phyloP scores from a whole-genome alignment of 352 stramenopile genomes.

The Globisporangium mamillatum region DNA sequence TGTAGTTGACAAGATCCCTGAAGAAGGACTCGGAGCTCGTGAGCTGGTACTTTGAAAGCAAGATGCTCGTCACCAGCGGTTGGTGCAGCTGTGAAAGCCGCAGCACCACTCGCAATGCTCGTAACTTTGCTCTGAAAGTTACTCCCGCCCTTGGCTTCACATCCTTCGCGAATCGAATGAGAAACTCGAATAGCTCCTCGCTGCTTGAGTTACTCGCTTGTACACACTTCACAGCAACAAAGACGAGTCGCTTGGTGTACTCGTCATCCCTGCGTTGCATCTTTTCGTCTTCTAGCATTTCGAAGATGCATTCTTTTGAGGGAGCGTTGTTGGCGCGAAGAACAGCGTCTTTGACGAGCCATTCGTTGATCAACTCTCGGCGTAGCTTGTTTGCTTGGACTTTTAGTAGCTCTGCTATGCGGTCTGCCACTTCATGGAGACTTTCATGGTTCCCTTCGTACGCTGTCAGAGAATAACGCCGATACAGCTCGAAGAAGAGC shows the following conservation, averaged over 20 bases:
- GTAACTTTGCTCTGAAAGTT: slow-evolving; percentile 54
- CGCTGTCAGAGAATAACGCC: slow-evolving; percentile 34
- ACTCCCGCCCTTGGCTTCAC: slow-evolving; percentile 38
- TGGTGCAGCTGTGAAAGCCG: slow-evolving; percentile 27
- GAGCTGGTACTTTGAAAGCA: slow-evolving; percentile 22
- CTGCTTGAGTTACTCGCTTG: slow-evolving; percentile 18
- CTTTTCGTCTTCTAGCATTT: slow-evolving; percentile 28
- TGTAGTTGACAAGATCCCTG: slow-evolving; percentile 32
- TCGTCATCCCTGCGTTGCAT: slow-evolving; percentile 31
- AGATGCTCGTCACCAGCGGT: slow-evolving; percentile 18
- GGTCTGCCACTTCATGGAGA: slow-evolving; percentile 30
- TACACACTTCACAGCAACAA: slow-evolving; percentile 22
- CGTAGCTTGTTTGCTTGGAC: slow-evolving; percentile 26
- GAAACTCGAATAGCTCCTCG: slow-evolving; percentile 33
- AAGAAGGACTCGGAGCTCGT: slow-evolving; percentile 23
- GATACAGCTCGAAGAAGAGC: slow-evolving; percentile 45
- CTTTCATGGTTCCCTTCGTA: slow-evolving; percentile 24
- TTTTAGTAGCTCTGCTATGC: slow-evolving; percentile 29
- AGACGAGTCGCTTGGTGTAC: slow-evolving; percentile 32
- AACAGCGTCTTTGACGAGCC: slow-evolving; percentile 48
- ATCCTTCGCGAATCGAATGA: slow-evolving; percentile 45
- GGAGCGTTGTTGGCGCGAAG: slow-evolving; percentile 11
- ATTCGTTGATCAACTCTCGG: slow-evolving; percentile 43
- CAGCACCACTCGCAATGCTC: slow-evolving; percentile 40
- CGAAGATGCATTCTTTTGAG: slow-evolving; percentile 27